These are phyloP conservation scores for Suillus paluster DNA, from an alignment of 768 basidiomycete genomes.

Conservation along the genomic window DNA sequence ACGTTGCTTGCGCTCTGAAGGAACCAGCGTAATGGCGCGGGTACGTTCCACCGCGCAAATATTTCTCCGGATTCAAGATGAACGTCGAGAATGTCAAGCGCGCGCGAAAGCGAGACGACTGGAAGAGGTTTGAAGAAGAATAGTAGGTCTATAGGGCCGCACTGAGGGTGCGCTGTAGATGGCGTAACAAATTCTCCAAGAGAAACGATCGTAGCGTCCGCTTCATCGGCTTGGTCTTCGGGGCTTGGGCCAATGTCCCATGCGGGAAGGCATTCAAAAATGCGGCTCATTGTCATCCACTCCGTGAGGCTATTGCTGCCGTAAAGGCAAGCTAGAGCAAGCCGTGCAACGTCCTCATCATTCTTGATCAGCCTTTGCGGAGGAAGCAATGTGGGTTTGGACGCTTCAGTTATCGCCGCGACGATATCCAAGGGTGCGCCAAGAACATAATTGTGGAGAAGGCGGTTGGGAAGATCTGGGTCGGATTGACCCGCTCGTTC, in stretches of 20 bases:
- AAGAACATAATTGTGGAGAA: conserved; percentile 76
- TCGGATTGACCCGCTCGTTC: conserved; percentile 82
- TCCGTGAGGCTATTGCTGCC: conserved; percentile 72
- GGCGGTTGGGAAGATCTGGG: conserved; percentile 60
- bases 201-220: conserved; percentile 81
- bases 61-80: conserved; percentile 96
- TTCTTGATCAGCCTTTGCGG: conserved; percentile 75
- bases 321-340: conserved; percentile 90
- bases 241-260: conserved; percentile 70
- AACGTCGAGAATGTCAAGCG: conserved; percentile 90
- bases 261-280: conserved; percentile 96
- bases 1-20: conserved; percentile 71
- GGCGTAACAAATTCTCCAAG: conserved; percentile 82
- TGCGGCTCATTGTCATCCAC: conserved; percentile 85
- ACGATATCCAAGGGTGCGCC: conserved; percentile 67
- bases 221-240: conserved; percentile 70
- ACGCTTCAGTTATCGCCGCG: conserved; percentile 83
- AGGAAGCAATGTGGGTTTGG: conserved; percentile 82
- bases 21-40: conserved; percentile 89
- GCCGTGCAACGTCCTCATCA: conserved; percentile 82
- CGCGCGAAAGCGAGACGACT: conserved; percentile 72
- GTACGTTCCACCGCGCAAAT: conserved; percentile 83
- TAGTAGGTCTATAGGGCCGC: conserved; percentile 71
- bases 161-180: conserved; percentile 58
- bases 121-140: conserved; percentile 85